Evolutionary conservation across 106 monocot species (phyloP).

Genomic region (Platanthera zijinensis): DNA sequence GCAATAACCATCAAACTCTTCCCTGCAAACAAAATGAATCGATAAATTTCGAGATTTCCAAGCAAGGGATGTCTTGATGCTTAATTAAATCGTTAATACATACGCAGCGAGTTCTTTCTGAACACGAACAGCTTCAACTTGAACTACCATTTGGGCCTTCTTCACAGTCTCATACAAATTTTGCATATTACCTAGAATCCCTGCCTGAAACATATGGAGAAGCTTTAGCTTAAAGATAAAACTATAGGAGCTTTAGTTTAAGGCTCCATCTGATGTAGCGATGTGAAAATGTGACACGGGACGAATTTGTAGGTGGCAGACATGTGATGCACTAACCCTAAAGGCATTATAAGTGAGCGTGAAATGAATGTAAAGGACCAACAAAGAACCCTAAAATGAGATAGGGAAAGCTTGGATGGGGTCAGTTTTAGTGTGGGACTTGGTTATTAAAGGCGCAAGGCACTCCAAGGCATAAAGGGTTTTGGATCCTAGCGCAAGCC

Average conservation of each 20-base stretch:
- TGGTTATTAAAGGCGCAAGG: too few relatives aligned
- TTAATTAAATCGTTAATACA: slow-evolving; percentile 11
- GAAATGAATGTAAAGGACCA: too few relatives aligned
- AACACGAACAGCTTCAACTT: slow-evolving; percentile 97
- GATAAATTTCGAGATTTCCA: neutral
- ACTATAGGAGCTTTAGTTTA: neutral
- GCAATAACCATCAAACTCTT: slow-evolving; percentile 99
- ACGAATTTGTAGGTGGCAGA: too few relatives aligned
- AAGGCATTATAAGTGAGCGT: too few relatives aligned
- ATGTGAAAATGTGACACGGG: too few relatives aligned
- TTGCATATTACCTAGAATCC: slow-evolving; percentile 86
- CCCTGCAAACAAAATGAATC: slow-evolving; percentile 32
- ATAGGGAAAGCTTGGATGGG: too few relatives aligned
- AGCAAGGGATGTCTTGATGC: neutral
- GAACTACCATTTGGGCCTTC: slow-evolving; percentile 99
- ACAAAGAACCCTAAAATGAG: too few relatives aligned
- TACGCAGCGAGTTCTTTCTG: slow-evolving; percentile 98
- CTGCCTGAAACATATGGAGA: slow-evolving; percentile 38
- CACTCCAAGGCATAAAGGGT: too few relatives aligned
- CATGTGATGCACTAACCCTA: too few relatives aligned
- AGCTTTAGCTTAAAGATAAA: neutral
- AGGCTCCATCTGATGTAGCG: too few relatives aligned
- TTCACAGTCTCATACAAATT: slow-evolving; percentile 98
- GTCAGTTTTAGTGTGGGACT: too few relatives aligned
- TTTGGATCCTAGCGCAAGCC: too few relatives aligned